Evolutionary conservation across 345 rosid genomes (phyloP).

Genomic region (Eucalyptus curtisii): DNA sequence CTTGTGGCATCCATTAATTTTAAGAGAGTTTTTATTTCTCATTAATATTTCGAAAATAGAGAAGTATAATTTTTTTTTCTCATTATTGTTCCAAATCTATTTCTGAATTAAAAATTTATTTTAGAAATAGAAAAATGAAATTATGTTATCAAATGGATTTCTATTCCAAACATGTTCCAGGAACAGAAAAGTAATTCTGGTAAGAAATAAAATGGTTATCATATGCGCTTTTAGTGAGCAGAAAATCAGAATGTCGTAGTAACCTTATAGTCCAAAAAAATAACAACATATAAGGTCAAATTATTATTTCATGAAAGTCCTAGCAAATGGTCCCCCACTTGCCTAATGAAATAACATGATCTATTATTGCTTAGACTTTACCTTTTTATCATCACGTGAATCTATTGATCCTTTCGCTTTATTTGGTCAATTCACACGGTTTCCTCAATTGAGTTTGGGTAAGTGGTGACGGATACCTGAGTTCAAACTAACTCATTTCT

Average conservation of each 20-base stretch:
- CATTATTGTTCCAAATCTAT: too few species aligned
- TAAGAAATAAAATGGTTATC: rapidly evolving
- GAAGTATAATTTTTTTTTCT: too few species aligned
- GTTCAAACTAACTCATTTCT: too few species aligned
- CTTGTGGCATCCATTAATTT: too few species aligned
- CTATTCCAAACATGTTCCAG: rapidly evolving
- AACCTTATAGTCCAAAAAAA: background rate
- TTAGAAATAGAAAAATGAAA: too few species aligned
- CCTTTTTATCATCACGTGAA: background rate
- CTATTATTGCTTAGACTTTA: background rate
- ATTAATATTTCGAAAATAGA: too few species aligned
- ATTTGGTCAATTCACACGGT: background rate
- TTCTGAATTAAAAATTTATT: too few species aligned
- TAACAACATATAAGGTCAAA: background rate
- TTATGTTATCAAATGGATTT: too few species aligned
- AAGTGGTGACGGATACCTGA: too few species aligned
- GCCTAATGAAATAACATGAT: background rate
- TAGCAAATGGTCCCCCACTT: background rate
- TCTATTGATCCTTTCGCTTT: background rate
- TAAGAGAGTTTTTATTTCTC: too few species aligned
- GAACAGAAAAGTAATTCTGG: rapidly evolving
- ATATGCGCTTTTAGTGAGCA: background rate
- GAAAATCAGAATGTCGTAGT: background rate
- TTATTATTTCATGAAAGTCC: background rate
- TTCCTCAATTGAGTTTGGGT: too few species aligned